Evolutionary conservation across 371 early-diverging fungal genomes (phyloP), one percentile per base, ranked within the genome.

Genomic region (Basidiobolus meristosporus): DNA sequence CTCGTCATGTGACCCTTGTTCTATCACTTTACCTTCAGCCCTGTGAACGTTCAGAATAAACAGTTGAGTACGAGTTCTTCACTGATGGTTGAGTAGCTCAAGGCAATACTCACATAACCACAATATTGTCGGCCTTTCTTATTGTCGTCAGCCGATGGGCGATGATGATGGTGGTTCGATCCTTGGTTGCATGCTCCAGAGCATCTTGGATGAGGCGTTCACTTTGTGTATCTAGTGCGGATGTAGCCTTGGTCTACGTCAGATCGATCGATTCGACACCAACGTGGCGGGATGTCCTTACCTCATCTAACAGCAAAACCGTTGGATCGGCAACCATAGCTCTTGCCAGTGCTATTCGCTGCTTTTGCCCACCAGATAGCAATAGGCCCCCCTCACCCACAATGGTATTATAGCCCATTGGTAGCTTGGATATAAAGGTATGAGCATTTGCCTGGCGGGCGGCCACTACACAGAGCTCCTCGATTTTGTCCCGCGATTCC

Each of bases 161-260:
- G 56, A 98, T 86, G 17, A 90, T 73, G 10, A 98, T 60, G 2
- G 97, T 92, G 4, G 97, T 93, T 39, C 93, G 64, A 51, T 82
- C 66, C 34, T 70, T 61, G 12, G 87, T 71, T 57, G 75, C 70
- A 7, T 59, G 54, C 9, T 59, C 58, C 26, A 77, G 48, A 9
- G 77, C 70, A 22, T 71, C 52, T 54, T 87, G 77, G 47, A 85
- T 77, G 38, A 83, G 68, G 17, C 76, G 63, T 51, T 96, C 95
- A 1, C 67, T 66, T 43, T 63, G 62, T 16, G 80, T 61, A 43
- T 56, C 56, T 37, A 65, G 46, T 5, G 56, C 59, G 20, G 56
- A 54, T 10, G 68, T 60, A 5, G 58, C 64, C 42, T n/a, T n/a
- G n/a, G n/a, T 92, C 90, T 52, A 90, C 93, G 40, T 88, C 51